Evolutionary conservation across 495 filamentous ascomycete species (phyloP), one percentile per base, ranked within the genome.

Genomic region (Podospora appendiculata): DNA sequence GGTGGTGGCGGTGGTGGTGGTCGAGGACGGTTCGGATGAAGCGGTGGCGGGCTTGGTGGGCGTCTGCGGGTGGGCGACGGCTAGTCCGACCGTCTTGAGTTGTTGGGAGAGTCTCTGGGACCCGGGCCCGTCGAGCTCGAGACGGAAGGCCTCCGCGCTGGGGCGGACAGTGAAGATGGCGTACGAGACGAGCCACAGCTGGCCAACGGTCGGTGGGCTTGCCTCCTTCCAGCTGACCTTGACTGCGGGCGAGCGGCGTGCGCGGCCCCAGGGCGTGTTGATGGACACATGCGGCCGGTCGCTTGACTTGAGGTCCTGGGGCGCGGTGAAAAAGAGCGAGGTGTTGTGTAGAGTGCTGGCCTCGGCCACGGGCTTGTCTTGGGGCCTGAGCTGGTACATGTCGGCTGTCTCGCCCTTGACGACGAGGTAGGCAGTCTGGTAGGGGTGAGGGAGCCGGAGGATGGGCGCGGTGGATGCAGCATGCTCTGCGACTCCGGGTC

Each of bases 111-210:
- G 54, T 5, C 64, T 52, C 32, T 72, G 64, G 1, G 65, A 60
- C 8, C 67, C 65, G 33, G 67, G 32, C 5, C 79, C 77, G 9
- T 47, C 47, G 32, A 82, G 65, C 6, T 64, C 53, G 10, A 83
- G 68, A 9, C 80, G 74, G 56, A 85, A 70, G 25, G 70, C 72
- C 58, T 85, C 83, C 14, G 73, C 64, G 34, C 67, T 59, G 0
- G 78, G 79, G 17, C 79, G 72, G 8, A 78, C 58, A 17, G 80
- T 76, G 65, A 81, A 81, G 41, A 80, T 66, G 18, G 79, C 75
- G 60, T 86, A 83, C 25, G 81, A 58, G 38, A 80, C 59, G 13
- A 83, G 76, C 83, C 83, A 86, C 39, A 83, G 70, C 55, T 85
- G 81, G 6, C 68, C 81, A 18, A 80, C 57, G 0, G 79, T 76